Percentiles rank a stretch among this genome's conserved stretches.
Evolutionary conservation across 177 flowering plant genomes (phyloP).

Genomic region (Vitis hybrid): DNA sequence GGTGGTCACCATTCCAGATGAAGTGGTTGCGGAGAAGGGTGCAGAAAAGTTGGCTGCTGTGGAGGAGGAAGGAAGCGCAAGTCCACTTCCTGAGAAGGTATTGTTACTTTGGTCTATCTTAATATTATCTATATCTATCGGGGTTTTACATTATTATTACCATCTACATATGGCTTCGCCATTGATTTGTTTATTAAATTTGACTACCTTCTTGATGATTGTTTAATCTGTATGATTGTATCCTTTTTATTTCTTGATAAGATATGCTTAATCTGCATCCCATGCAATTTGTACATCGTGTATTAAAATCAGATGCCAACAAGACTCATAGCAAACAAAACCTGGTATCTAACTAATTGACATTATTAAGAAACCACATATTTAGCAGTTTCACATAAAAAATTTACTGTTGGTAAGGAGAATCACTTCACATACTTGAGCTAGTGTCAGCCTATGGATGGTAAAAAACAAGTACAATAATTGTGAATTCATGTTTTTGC

Average conservation of each 20-base stretch:
- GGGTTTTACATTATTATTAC: not conserved
- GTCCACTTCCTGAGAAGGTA: slow-evolving; percentile 44
- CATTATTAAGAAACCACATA: no score
- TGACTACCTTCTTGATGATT: not conserved
- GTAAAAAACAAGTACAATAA: no score
- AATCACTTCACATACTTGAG: no score
- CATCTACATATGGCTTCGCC: not conserved
- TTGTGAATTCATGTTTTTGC: no score
- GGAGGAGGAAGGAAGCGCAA: slow-evolving; percentile 43
- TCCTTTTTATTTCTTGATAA: not conserved
- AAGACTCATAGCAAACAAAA: no score
- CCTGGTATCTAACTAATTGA: no score
- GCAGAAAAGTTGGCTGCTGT: slow-evolving; percentile 33
- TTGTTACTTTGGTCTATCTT: not conserved
- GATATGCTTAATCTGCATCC: not conserved
- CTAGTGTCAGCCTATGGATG: no score
- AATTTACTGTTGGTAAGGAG: no score
- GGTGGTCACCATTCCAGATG: slow-evolving; percentile 24
- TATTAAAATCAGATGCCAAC: not conserved
- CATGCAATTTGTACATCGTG: not conserved
- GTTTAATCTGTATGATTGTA: not conserved
- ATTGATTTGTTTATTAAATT: not conserved
- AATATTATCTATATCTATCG: not conserved
- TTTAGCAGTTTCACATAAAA: no score
- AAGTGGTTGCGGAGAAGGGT: slow-evolving; percentile 24